Evolutionary conservation across 2,329 filamentous ascomycete genomes (phyloP), one percentile per base, ranked within the genome.

Genomic region (Colletotrichum tofieldiae): DNA sequence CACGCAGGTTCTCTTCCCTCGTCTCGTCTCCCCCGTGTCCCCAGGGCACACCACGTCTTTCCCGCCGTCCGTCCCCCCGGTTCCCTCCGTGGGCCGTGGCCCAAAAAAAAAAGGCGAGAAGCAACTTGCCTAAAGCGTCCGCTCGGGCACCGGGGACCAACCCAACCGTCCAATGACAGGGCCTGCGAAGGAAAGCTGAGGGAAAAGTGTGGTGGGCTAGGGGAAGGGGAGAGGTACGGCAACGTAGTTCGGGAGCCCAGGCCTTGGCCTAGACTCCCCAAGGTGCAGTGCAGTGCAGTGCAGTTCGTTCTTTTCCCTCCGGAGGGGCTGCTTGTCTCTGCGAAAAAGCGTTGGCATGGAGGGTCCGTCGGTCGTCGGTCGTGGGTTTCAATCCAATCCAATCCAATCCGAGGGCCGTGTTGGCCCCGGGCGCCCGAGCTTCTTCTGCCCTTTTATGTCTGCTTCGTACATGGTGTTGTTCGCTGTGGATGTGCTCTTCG

Each of bases 61-160:
- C 29, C 62, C 41, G 52, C 51, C 59, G 54, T 69, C 70, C 59
- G 70, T 65, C 62, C 60, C 70, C 65, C 70, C 65, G 65, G 60
- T 54, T 59, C 60, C 59, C 65, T 64, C 70, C 65, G 69, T 62
- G 54, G 45, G 43, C n/a, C 69, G 54, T 68, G 39, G 61, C 35
- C 43, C 58, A 43, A 35, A 47, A 26, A 35, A 47, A 26, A 26
- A 60, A 45, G 58, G 23, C 29, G 41, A 52, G 43, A 51, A 51
- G 45, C 20, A 49, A 51, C 61, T 64, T 64, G 37, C 61, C 61
- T 64, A 64, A 64, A 64, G 49, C 61, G 49, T 41, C 49, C 37
- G 61, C 61, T 55, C 26, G 49, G 61, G 20, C 51, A 64, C 26
- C 23, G 35, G 32, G 9, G 26, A 16, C 23, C 35, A 39, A 8